phyloP scores from a whole-genome alignment of 352 stramenopile genomes.

The Thalassiosira delicatula region DNA sequence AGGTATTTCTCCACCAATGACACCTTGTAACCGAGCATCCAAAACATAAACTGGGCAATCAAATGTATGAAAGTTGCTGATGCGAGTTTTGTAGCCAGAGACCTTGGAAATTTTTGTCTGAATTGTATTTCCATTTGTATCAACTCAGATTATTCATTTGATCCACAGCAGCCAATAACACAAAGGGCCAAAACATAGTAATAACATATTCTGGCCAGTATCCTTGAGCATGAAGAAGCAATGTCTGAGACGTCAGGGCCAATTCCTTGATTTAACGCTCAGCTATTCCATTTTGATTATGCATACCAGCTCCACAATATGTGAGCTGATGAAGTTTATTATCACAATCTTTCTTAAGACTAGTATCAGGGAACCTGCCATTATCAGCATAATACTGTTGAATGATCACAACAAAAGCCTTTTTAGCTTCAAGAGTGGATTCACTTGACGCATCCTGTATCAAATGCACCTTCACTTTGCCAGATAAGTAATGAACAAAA shows the following conservation, averaged over 20 bases:
- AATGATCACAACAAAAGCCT: constrained; percentile 44
- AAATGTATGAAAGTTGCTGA: constrained; percentile 29
- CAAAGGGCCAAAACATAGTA: constrained; percentile 13
- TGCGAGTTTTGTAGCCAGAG: background rate
- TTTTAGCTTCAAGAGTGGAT: constrained; percentile 50
- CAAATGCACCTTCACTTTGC: constrained; percentile 43
- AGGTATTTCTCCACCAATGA: too few species aligned
- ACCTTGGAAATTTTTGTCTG: background rate
- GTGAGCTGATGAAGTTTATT: constrained; percentile 43
- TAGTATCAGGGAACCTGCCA: constrained; percentile 59
- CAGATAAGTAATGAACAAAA: constrained; percentile 54
- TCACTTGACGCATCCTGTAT: constrained; percentile 16
- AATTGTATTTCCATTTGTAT: background rate
- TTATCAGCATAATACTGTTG: constrained; percentile 69
- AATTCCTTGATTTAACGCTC: constrained; percentile 46
- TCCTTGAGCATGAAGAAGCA: constrained; percentile 23
- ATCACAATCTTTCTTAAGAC: constrained; percentile 31
- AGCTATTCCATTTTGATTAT: constrained; percentile 70
- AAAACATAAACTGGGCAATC: constrained; percentile 16
- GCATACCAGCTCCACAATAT: constrained; percentile 64
- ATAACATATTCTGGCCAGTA: constrained; percentile 3
- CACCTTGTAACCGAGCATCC: background rate
- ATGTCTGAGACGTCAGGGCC: constrained; percentile 19
- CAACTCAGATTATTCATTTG: constrained; percentile 8
- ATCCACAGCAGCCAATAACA: background rate